These are phyloP conservation scores for Trichosporon sp. DNA, from an alignment of 1,284 basidiomycete genomes.

Conservation along the genomic window DNA sequence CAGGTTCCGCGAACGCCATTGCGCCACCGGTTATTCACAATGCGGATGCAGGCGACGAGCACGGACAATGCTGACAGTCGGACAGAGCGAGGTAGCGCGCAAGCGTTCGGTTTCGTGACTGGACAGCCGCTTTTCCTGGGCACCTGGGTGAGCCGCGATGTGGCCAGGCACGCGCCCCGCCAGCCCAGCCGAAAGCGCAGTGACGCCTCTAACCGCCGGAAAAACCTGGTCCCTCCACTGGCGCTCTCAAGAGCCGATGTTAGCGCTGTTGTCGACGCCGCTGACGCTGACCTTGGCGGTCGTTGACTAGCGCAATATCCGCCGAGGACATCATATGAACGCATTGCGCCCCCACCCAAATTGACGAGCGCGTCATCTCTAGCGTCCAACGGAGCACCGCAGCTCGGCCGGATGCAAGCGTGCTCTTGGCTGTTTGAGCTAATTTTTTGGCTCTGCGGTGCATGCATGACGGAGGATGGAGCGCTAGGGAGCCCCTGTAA, in stretches of 20 bases:
- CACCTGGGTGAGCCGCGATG: background rate
- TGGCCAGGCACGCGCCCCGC: too few relatives aligned
- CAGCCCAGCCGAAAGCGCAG: background rate
- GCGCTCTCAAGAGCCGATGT: background rate
- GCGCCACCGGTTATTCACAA: slow-evolving; percentile 4
- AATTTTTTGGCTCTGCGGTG: slow-evolving; percentile 2
- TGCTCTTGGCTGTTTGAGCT: background rate
- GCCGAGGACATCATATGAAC: background rate
- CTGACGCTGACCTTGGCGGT: background rate
- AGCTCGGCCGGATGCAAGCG: background rate
- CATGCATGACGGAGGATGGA: background rate
- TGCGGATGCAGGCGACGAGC: background rate
- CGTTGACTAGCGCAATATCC: background rate
- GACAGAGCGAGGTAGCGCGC: background rate
- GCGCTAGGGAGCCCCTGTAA: background rate
- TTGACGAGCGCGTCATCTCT: background rate
- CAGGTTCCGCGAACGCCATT: slow-evolving; percentile 1
- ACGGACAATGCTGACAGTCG: background rate
- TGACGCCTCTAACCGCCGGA: background rate
- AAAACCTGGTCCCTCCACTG: background rate
- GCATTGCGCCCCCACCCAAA: background rate
- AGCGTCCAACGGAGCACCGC: background rate
- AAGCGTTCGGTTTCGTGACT: background rate
- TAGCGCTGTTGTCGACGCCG: background rate
- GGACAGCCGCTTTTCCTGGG: background rate